Evolutionary conservation across 75 land plant species (phyloP), one percentile per base, ranked within the genome.

Genomic region (Sequoia sempervirens): DNA sequence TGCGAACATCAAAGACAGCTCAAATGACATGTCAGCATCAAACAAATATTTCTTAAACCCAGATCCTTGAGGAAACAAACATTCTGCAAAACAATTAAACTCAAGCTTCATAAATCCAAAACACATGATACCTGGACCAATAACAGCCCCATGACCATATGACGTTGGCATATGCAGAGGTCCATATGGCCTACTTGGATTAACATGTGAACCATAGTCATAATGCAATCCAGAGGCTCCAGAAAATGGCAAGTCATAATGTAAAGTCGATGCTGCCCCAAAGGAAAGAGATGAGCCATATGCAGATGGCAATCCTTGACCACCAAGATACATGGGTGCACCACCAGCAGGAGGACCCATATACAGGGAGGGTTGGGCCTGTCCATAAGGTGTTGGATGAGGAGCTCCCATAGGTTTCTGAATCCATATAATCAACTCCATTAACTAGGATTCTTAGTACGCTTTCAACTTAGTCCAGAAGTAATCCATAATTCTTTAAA

Each of bases 161-260:
- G 96, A 89, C 74, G 92, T 45, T 32, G 93, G 94, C 82, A 85
- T 75, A 13, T 87, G 86, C 14, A 97, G 53, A 17, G 94, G 94
- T 34, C 94, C 85, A 84, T 91, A 95, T n/a, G 96, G 91, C 38
- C 89, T 87, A 43, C 89, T 90, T 34, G 86, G 82, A 87, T 92
- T 85, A 79, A 93, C 79, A 32, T 94, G 92, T 36, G 83, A 89
- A 23, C 91, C 91, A 84, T 92, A 97, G 82, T 90, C 95, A 87
- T 93, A 95, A 56, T 85, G 93, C 79, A 95, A 90, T 11, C 91
- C 90, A 79, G 94, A 78, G 4, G 80, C 28, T 43, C 80, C 80
- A 1, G 80, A 78, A 78, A 41, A 78, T 12, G 80, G 80, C 47
- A 78, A 37, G 28, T 78, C 80, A n/a, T 78, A 78, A 78, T 78